Base-by-base conservation (phyloP, 1,284 basidiomycete species). In the Heterobasidion parviporum region DNA sequence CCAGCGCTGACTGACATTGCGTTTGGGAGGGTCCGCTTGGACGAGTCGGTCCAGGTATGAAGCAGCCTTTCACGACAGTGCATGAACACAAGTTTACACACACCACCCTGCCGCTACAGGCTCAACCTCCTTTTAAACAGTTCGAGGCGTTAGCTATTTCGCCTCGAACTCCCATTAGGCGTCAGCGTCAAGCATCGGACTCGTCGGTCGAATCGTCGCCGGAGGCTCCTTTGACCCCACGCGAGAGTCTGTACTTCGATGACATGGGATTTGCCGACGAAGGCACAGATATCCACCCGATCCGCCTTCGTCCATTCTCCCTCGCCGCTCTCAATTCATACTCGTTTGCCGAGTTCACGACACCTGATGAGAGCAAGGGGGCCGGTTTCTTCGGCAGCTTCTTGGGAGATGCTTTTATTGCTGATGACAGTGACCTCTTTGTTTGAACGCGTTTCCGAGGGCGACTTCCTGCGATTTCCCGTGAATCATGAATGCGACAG, bases 151-250 rank as follows among this genome's bases (percentile, higher is more conserved):
- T 83, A n/a, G 75, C 80, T 50, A 72, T 82, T 54, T 71, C 74
- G 9, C 79, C 80, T 32, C 70, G 74, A 59, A 79, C 79, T 20
- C 80, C 79, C 38, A 68, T 70, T 50, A 74, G 74, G 53, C 70
- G 72, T 59, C 70, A 61, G 49, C 26, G 26, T 26, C 38, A 41
- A 12, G 59, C 62, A 15, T 66, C 67, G 18, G 73, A 78, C 60
- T 77, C 79, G 4, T 83, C 82, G 8, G 57, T 80, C 49, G 80
- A 82, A 61, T 85, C 85, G 43, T 78, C 80, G 1, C 82, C 81
- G 18, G 79, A 80, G 61, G 61, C 74, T 6, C 56, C 67, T 6
- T 68, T 71, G 46, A 68, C 71, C 33, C 72, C 78, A 16, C 70
- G 79, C 50, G 77, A 78, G 53, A 70, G 70, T 43, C 62, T 77